These are phyloP conservation scores for Bipolaris sorokiniana DNA, from an alignment of 2,329 filamentous ascomycete species.

Conservation along the genomic window DNA sequence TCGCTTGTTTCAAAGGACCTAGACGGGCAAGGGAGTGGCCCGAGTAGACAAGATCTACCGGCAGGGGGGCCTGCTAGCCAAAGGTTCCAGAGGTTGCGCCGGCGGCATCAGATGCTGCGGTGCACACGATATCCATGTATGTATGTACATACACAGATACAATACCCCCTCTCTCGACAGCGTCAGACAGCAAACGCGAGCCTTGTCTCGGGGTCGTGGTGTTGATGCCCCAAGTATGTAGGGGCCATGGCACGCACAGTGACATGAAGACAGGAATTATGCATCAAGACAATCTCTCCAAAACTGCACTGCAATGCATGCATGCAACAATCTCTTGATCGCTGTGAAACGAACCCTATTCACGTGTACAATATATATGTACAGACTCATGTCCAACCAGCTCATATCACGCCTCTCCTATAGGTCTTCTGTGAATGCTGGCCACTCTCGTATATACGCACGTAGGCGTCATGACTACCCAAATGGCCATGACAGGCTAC, in stretches of 20 bases:
- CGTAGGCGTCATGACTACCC: not conserved
- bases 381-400: slow-evolving; percentile 17
- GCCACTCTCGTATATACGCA: not conserved
- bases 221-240: not conserved
- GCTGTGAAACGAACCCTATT: slow-evolving; percentile 14
- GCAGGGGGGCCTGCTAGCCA: slow-evolving; percentile 17
- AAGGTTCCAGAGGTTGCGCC: not conserved
- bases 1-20: slow-evolving; percentile 33
- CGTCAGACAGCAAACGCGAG: slow-evolving; percentile 1
- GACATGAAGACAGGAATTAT: not conserved
- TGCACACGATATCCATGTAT: not conserved
- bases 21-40: slow-evolving; percentile 34
- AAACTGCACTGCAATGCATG: slow-evolving; percentile 23
- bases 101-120: slow-evolving; percentile 8
- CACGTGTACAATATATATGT: too few species aligned
- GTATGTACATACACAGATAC: too few species aligned
- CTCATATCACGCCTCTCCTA: slow-evolving; percentile 19
- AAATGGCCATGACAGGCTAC: not conserved
- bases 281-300: not conserved
- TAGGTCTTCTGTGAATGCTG: not conserved
- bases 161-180: too few species aligned
- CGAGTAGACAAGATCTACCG: slow-evolving; percentile 23
- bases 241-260: not conserved
- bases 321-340: slow-evolving; percentile 21
- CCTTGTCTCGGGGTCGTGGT: not conserved